Evolutionary conservation across 1,284 basidiomycete species (phyloP).

Genomic region (Kwoniella shivajii): DNA sequence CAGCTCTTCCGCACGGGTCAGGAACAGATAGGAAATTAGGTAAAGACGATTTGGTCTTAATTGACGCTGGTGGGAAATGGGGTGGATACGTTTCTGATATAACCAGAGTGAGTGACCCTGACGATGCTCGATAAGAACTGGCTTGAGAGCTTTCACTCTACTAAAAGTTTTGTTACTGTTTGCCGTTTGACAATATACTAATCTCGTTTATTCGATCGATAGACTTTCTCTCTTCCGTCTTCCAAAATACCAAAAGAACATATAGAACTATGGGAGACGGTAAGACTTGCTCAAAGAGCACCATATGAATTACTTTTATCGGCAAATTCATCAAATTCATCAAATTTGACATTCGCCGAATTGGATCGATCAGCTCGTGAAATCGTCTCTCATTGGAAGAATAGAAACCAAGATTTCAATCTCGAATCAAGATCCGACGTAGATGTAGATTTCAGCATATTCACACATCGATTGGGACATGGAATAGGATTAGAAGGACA

Average conservation of each 20-base stretch:
- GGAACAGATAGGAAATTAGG: slow-evolving; percentile 67
- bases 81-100: slow-evolving; percentile 77
- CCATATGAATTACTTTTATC: slow-evolving; percentile 58
- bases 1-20: slow-evolving; percentile 78
- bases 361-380: slow-evolving; percentile 71
- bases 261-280: slow-evolving; percentile 66
- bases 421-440: too few species aligned
- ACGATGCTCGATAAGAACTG: too few species aligned
- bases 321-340: slow-evolving; percentile 58
- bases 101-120: slow-evolving; percentile 65
- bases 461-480: slow-evolving; percentile 71
- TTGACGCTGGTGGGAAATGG: slow-evolving; percentile 71
- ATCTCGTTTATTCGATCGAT: neutral
- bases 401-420: neutral
- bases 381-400: slow-evolving; percentile 60
- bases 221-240: slow-evolving; percentile 70
- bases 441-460: slow-evolving; percentile 59
- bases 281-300: slow-evolving; percentile 65
- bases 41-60: slow-evolving; percentile 68
- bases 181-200: neutral
- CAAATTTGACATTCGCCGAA: slow-evolving; percentile 55
- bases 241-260: slow-evolving; percentile 64
- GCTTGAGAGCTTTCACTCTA: too few species aligned
- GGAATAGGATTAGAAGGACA: slow-evolving; percentile 82
- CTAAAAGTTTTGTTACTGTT: too few species aligned